Conservation (phyloP, 208 protist species). For the Wallacemonas collosoma region DNA sequence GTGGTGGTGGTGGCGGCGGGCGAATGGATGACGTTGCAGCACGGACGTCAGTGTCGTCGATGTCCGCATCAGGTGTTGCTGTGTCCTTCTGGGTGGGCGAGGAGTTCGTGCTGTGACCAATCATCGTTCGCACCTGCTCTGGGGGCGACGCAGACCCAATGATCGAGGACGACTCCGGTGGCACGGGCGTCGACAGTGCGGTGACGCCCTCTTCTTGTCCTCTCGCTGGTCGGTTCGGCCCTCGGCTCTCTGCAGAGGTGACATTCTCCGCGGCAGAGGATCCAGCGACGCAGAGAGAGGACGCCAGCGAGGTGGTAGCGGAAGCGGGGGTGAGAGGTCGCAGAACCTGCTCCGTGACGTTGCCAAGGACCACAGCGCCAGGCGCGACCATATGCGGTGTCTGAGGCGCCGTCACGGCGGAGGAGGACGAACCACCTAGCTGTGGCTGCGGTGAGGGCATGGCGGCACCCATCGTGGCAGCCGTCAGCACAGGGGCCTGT, state of each 20-base stretch:
- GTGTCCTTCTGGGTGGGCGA: background rate
- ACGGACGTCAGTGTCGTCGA: background rate
- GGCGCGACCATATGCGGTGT: background rate
- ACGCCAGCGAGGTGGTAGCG: background rate
- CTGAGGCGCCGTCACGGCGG: too few relatives aligned
- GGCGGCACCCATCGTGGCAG: too few relatives aligned
- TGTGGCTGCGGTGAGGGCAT: too few relatives aligned
- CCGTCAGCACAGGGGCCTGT: too few relatives aligned
- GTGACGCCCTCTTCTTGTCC: background rate
- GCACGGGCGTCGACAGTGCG: background rate
- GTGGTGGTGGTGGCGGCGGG: background rate
- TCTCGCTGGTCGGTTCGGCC: background rate
- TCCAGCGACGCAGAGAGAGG: background rate
- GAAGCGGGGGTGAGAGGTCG: background rate
- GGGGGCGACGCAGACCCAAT: background rate
- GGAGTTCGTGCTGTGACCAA: background rate
- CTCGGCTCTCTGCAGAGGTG: too few relatives aligned
- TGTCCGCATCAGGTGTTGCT: background rate
- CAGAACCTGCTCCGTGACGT: constrained; percentile 9
- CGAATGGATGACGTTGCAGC: background rate
- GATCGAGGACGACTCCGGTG: background rate
- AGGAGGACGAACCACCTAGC: too few relatives aligned
- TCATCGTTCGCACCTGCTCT: constrained; percentile 6
- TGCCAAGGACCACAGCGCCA: background rate
- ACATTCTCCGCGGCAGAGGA: background rate